A percentile compares a stretch with the other conserved stretches of the same genome.
phyloP scores from a whole-genome alignment of 2,329 filamentous ascomycete species.

The Fusarium albidum region DNA sequence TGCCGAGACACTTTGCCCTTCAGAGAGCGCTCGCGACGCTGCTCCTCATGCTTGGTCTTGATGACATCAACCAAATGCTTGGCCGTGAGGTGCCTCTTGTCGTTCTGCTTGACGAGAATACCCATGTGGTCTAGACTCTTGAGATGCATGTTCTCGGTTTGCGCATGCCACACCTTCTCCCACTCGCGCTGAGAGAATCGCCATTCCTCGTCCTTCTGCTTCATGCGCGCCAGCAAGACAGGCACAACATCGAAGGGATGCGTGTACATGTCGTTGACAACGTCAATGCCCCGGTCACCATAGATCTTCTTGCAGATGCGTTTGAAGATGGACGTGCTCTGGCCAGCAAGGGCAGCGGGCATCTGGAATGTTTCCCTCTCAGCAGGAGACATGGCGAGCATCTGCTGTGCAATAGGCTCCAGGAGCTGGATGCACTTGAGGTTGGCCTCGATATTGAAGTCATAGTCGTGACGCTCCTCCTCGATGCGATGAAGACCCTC shows the following conservation, averaged over 20 bases:
- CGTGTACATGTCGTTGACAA: slow-evolving; percentile 86
- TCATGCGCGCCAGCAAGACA: slow-evolving; percentile 85
- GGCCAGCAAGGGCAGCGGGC: slow-evolving; percentile 84
- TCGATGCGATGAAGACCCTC: slow-evolving; percentile 95
- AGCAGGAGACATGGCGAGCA: slow-evolving; percentile 77
- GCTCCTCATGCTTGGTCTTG: slow-evolving; percentile 91
- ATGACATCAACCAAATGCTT: slow-evolving; percentile 92
- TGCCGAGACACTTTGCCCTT: slow-evolving; percentile 69
- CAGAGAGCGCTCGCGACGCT: slow-evolving; percentile 74
- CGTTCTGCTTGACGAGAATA: slow-evolving; percentile 83
- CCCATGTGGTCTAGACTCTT: slow-evolving; percentile 98
- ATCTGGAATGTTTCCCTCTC: slow-evolving; percentile 81
- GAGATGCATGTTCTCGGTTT: slow-evolving; percentile 94
- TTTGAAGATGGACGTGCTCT: slow-evolving; percentile 96
- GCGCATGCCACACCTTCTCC: slow-evolving; percentile 98
- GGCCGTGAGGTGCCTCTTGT: slow-evolving; percentile 90
- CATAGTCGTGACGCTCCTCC: slow-evolving; percentile 97
- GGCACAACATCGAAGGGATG: slow-evolving; percentile 89
- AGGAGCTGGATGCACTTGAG: slow-evolving; percentile 94
- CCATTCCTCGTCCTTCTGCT: slow-evolving; percentile 98
- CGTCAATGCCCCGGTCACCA: slow-evolving; percentile 83
- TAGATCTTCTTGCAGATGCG: slow-evolving; percentile 98
- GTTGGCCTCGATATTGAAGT: slow-evolving; percentile 97
- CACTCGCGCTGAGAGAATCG: slow-evolving; percentile 96
- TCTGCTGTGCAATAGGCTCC: slow-evolving; percentile 91